phyloP scores from a whole-genome alignment of 1,139 yeast genomes.

The Magnusiomyces ingens region DNA sequence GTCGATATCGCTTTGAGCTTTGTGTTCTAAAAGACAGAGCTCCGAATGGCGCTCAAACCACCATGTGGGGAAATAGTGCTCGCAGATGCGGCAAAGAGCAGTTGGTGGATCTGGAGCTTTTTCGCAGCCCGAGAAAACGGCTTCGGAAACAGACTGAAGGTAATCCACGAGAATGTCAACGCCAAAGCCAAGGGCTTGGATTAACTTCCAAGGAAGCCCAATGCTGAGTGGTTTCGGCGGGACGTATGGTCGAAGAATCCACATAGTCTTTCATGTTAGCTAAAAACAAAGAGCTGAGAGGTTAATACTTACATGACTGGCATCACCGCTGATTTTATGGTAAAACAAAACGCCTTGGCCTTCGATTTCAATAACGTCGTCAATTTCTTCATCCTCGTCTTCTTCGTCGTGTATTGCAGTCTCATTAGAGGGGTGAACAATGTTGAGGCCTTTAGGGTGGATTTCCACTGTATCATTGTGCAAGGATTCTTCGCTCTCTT shows the following conservation, averaged over 20 bases:
- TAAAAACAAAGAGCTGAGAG: not conserved
- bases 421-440: not conserved
- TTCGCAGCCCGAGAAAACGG: constrained; percentile 40
- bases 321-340: constrained; percentile 49
- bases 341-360: constrained; percentile 95
- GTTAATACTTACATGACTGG: constrained; percentile 45
- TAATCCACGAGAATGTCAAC: constrained; percentile 76
- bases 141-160: constrained; percentile 53
- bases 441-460: not conserved
- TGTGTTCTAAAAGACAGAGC: constrained; percentile 78
- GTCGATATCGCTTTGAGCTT: constrained; percentile 74
- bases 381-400: not conserved
- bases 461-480: not conserved
- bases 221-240: constrained; percentile 54
- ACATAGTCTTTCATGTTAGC: constrained; percentile 49
- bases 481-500: not conserved
- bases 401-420: not conserved
- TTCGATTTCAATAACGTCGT: constrained; percentile 52
- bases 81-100: constrained; percentile 88
- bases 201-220: constrained; percentile 59
- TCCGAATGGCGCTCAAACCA: constrained; percentile 91
- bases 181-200: constrained; percentile 79
- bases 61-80: constrained; percentile 89
- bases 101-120: constrained; percentile 69
- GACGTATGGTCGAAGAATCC: constrained; percentile 79